These are phyloP conservation scores for Neurospora sp. DNA, from an alignment of 2,329 filamentous ascomycete species.

Conservation along the genomic window DNA sequence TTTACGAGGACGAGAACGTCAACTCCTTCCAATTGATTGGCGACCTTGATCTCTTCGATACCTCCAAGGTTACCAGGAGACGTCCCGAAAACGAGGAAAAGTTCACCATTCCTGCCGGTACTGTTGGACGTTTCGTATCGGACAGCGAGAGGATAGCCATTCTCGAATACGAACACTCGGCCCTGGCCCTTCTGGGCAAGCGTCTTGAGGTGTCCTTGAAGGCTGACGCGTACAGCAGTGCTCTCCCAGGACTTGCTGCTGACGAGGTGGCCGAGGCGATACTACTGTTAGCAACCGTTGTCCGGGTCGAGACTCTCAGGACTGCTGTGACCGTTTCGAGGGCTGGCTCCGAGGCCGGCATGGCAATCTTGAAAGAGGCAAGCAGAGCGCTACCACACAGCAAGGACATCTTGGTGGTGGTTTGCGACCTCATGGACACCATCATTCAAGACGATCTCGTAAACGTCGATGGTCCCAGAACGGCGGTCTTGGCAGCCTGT, in stretches of 20 bases:
- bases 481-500: slow-evolving; percentile 60
- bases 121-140: slow-evolving; percentile 61
- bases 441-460: slow-evolving; percentile 47
- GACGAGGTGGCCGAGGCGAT: slow-evolving; percentile 66
- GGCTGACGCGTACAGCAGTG: slow-evolving; percentile 42
- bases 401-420: slow-evolving; percentile 67
- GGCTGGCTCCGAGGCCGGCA: slow-evolving; percentile 21
- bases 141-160: slow-evolving; percentile 68
- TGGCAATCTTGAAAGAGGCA: slow-evolving; percentile 47
- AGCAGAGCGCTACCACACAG: slow-evolving; percentile 45
- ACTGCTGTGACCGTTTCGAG: slow-evolving; percentile 15
- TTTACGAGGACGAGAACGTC: slow-evolving; percentile 75
- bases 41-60: slow-evolving; percentile 53
- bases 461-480: slow-evolving; percentile 50
- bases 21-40: slow-evolving; percentile 63
- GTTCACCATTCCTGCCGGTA: slow-evolving; percentile 57
- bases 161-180: slow-evolving; percentile 70
- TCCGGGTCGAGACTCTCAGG: slow-evolving; percentile 42
- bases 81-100: slow-evolving; percentile 33
- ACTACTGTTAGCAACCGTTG: slow-evolving; percentile 59
- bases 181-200: slow-evolving; percentile 68
- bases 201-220: slow-evolving; percentile 58
- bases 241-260: slow-evolving; percentile 42
- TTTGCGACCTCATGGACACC: slow-evolving; percentile 77
- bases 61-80: slow-evolving; percentile 34